phyloP scores from a whole-genome alignment of 2,329 filamentous ascomycete genomes.

The Dactylellina haptotyla region DNA sequence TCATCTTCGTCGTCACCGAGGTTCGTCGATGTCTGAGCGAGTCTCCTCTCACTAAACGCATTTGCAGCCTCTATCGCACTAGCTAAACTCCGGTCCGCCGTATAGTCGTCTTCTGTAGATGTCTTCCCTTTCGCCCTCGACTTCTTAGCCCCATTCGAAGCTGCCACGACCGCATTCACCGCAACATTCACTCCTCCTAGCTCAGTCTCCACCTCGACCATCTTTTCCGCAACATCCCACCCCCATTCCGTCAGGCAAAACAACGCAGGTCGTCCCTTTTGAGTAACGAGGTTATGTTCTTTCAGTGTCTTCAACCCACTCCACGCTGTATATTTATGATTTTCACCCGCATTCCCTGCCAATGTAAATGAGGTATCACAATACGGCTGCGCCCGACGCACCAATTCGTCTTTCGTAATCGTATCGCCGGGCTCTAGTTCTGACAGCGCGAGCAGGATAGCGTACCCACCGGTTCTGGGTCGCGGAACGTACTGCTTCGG shows the following conservation, averaged over 20 bases:
- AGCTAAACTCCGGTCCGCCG: constrained; percentile 21
- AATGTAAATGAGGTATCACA: constrained; percentile 78
- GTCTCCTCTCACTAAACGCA: constrained; percentile 14
- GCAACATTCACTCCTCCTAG: constrained; percentile 16
- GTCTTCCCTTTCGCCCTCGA: constrained; percentile 13
- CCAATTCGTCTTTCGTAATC: constrained; percentile 75
- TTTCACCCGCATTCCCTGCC: constrained; percentile 73
- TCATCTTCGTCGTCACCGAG: constrained; percentile 35
- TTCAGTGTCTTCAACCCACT: constrained; percentile 81
- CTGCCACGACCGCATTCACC: constrained; percentile 5
- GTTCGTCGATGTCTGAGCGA: neutral
- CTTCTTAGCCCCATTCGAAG: neutral
- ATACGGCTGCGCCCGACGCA: constrained; percentile 75
- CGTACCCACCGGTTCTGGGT: constrained; percentile 79
- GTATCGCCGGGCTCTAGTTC: constrained; percentile 67
- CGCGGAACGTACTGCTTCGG: constrained; percentile 76
- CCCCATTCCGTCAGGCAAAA: constrained; percentile 81
- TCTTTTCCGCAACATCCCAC: constrained; percentile 76
- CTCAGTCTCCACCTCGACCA: constrained; percentile 64
- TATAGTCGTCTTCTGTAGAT: neutral
- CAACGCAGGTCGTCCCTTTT: constrained; percentile 74
- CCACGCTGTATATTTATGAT: constrained; percentile 76
- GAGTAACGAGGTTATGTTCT: constrained; percentile 77
- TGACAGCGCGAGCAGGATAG: constrained; percentile 73
- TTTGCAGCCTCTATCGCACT: constrained; percentile 23